Base-by-base conservation (phyloP, 2,329 filamentous ascomycete species). In the Xylariaceae sp. region DNA sequence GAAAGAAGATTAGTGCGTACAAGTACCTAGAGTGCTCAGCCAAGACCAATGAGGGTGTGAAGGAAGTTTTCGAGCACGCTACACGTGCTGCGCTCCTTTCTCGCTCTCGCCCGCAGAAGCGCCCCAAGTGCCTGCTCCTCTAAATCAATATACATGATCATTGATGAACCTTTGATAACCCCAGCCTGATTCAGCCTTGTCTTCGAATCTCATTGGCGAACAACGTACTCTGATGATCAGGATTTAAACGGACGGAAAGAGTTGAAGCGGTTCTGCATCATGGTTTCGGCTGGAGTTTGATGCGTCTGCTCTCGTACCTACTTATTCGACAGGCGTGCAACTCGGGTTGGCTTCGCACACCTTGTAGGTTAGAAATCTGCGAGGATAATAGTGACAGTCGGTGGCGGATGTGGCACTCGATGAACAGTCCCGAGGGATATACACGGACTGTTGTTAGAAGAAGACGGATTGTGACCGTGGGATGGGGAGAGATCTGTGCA, bases 21-120 rank as follows among this genome's bases (percentile, higher is more conserved):
- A 96, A 96, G 84, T 99, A 99, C 79, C 89, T 97, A 64, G 94
- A 99, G 80, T 99, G 94, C 82, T 99, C 94, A 65, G 94, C 94
- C 80, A 96, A 96, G 85, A 97, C 91, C 74, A 96, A 95, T 78
- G 91, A 97, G 76, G 94, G 94, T 75, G 94, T 99, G 68, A 88
- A 91, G 70, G 94, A 99, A 78, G 94, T 99, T 67, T 99, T 99
- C 69, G 94, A 99, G 83, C 89, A 96, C 72, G 94, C 94, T 68
- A 97, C 94, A 68, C 91, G 94, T 67, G 84, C 91, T 69, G 92
- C 92, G 68, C 86, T 96, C 67, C 80, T 95, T 73, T 91, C 88
- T 67, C 88, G 81, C 71, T 76, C 80, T 66, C 69, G 73, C 67
- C 76, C 76, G 70, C 74, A 82, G 76, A 86, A 84, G 77, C 83